Evolutionary conservation across 345 rosid genomes (phyloP).

Genomic region (Cardiospermum halicacabum): DNA sequence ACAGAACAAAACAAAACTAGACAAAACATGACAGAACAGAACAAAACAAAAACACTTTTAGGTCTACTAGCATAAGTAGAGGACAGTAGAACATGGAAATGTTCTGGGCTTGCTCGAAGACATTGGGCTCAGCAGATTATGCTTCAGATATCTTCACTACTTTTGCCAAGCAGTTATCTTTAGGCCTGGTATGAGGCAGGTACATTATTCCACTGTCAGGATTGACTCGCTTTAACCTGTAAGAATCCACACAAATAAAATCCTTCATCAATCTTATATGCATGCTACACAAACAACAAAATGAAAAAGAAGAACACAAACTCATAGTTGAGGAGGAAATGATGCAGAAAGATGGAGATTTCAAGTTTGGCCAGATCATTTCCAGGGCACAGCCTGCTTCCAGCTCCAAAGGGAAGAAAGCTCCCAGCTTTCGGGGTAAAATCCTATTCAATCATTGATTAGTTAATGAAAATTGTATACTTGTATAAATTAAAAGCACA

Average conservation of each 20-base stretch:
- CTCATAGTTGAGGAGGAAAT: constrained; percentile 73
- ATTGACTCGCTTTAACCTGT: constrained; percentile 40
- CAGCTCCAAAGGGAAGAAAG: constrained; percentile 85
- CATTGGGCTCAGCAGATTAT: too few species aligned
- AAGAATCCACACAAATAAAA: not conserved
- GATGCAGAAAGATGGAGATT: constrained; percentile 69
- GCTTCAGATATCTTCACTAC: constrained; percentile 21
- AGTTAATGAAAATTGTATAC: not conserved
- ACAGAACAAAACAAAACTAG: too few species aligned
- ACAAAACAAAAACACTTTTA: too few species aligned
- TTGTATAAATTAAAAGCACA: too few species aligned
- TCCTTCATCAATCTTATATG: not conserved
- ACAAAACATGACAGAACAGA: too few species aligned
- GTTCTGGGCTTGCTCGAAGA: too few species aligned
- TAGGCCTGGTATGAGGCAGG: constrained; percentile 59
- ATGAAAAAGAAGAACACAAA: constrained; percentile 16
- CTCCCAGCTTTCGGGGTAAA: constrained; percentile 52
- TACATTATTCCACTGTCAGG: constrained; percentile 28
- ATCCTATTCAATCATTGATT: constrained; percentile 28
- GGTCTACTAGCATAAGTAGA: too few species aligned
- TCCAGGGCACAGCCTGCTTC: constrained; percentile 83
- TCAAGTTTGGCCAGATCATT: constrained; percentile 87
- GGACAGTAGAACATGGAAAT: too few species aligned
- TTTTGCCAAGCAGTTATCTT: constrained; percentile 55
- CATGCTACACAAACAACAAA: not conserved